phyloP scores from a whole-genome alignment of 2,329 filamentous ascomycete species.

The Podosphaera xanthii region DNA sequence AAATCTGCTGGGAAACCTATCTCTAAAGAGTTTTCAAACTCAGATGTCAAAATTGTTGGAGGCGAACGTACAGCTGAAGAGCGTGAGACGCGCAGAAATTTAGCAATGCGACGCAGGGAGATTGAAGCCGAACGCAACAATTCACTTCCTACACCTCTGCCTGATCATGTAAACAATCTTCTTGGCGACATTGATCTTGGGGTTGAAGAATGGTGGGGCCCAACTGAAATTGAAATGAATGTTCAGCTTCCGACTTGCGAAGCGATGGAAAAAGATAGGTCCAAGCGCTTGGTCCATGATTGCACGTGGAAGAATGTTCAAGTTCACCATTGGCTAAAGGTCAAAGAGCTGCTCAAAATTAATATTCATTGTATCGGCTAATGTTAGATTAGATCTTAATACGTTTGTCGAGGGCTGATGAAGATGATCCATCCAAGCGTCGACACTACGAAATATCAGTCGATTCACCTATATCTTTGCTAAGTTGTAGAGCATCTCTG shows the following conservation, averaged over 20 bases:
- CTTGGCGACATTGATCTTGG: slow-evolving; percentile 35
- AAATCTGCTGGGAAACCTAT: slow-evolving; percentile 43
- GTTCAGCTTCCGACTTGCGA: slow-evolving; percentile 50
- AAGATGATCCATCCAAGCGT: slow-evolving; percentile 37
- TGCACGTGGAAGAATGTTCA: slow-evolving; percentile 53
- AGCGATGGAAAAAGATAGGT: slow-evolving; percentile 38
- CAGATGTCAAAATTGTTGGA: slow-evolving; percentile 41
- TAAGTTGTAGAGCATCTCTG: slow-evolving; percentile 49
- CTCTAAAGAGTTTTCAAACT: slow-evolving; percentile 40
- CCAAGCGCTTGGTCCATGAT: slow-evolving; percentile 42
- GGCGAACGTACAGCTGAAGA: slow-evolving; percentile 37
- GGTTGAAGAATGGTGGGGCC: slow-evolving; percentile 31
- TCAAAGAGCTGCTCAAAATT: slow-evolving; percentile 16
- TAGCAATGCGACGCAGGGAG: slow-evolving; percentile 15
- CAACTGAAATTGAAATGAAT: slow-evolving; percentile 55
- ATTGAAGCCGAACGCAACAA: slow-evolving; percentile 31
- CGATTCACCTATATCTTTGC: slow-evolving; percentile 53
- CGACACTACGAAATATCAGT: slow-evolving; percentile 60
- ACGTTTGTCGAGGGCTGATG: slow-evolving; percentile 46
- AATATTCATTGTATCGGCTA: not conserved
- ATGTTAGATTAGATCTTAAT: slow-evolving; percentile 37
- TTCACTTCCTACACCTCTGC: slow-evolving; percentile 17
- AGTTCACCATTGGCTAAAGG: slow-evolving; percentile 61
- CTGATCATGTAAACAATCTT: slow-evolving; percentile 28
- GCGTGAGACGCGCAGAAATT: slow-evolving; percentile 14